Evolutionary conservation across 106 monocot species (phyloP), one percentile per base, ranked within the genome.

Genomic region (Cymbidium sinense): DNA sequence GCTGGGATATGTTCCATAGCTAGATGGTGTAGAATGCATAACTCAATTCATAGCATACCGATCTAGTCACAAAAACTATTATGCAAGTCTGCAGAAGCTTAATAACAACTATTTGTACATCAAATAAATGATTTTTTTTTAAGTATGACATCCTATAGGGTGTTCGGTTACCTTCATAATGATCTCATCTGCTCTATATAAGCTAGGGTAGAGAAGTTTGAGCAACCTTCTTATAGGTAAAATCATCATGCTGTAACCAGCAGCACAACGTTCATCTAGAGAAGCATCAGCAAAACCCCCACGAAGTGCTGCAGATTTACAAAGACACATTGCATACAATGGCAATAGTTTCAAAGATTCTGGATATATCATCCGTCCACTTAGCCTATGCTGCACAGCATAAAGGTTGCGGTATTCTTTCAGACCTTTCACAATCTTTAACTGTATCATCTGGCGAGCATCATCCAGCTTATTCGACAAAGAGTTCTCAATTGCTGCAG

Each of bases 361-460:
- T 15, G 99, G 92, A 81, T 77, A 99, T 77, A 99, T 95, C 50
- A 99, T 73, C 79, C 99, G 85, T 19, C 94, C 88, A 50, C 85
- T 85, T 77, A 99, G 75, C 29, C 95, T 88, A 80, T 99, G 99
- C 43, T 99, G 95, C 43, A 95, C 92, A 47, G 82, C 92, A 47
- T 95, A 84, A 21, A 99, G 88, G 75, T 90, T 99, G 21, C 94
- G 89, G 35, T 95, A 99, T 83, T 99, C 99, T 85, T 91, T 99
- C 29, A 99, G 85, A 80, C 88, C 84, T 84, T 95, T 99, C 27
- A 93, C 84, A 50, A 99, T 85, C 77, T 86, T 95, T 43, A 91
- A 62, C 61, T 95, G 99, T 30, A 99, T 37, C 28, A 82, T 83
- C 76, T 92, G 94, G 65, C 95, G 92, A 50, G 86, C 87, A 82